Base-by-base conservation (phyloP, 2,329 filamentous ascomycete species). In the Aspergillus persii region DNA sequence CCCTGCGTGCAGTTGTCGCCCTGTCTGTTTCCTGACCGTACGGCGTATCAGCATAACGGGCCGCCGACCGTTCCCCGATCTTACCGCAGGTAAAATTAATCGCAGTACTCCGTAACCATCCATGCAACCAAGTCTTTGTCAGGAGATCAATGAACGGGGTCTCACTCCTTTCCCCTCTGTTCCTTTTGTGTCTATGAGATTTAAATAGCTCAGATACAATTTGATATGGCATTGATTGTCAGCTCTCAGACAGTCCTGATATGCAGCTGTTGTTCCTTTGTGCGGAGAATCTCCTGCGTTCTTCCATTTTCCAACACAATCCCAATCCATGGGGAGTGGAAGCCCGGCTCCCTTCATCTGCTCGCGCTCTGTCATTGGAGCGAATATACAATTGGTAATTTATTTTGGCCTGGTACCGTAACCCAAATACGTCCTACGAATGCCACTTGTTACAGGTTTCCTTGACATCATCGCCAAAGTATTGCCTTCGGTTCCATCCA, bases 311-410 rank as follows among this genome's bases (percentile, higher is more conserved):
- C 30, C 5, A 31, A 31, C 30, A 31, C 30, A 31, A 31, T 31
- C 3, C 18, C 18, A 23, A 23, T 23, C 18, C 18, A 23, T 23
- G 18, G 18, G 2, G 8, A 31, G 30, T 31, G 30, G 30, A 8
- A 31, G 30, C 18, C 18, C 18, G 18, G 36, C 9, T 15, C 18
- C 23, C 44, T 27, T 47, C 44, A 27, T 47, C 44, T 47, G 18
- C 8, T 48, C 52, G 26, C 52, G 41, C n/a, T 11, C 50, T 53
- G 30, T 53, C 44, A 58, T 58, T 58, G 56, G 56, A 50, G 56
- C 41, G 50, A 58, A 48, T 53, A 58, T 58, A 58, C 56, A 53
- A 53, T 49, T 18, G 44, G 56, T 58, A 49, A 30, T 56, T 48
- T 27, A 30, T 12, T 44, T 15, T 23, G 30, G 30, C 30, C 30